A percentile compares a stretch with the other conserved stretches of the same genome.
Conservation (phyloP, 345 rosid genomes). For the Hevea brasiliensis region DNA sequence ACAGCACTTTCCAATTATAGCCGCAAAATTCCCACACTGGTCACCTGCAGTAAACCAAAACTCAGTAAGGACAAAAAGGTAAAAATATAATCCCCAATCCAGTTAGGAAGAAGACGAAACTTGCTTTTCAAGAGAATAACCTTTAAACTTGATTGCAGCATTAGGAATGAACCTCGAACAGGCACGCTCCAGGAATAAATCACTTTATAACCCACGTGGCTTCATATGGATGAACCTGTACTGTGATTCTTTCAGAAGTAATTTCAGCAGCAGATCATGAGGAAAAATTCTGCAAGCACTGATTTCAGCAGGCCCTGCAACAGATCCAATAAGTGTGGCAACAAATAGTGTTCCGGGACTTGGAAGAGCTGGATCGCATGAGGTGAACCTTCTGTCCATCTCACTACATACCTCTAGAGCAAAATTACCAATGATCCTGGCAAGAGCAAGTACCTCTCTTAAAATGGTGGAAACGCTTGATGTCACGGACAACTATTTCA, state of each 20-base stretch:
- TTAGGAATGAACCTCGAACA: background rate
- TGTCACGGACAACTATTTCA: slow-evolving; percentile 27
- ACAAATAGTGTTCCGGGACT: background rate
- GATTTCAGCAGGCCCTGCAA: background rate
- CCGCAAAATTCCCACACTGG: too few species aligned
- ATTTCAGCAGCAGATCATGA: background rate
- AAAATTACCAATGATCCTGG: slow-evolving; percentile 25
- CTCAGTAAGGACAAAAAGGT: too few species aligned
- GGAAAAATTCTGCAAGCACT: background rate
- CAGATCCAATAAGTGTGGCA: background rate
- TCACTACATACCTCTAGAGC: background rate
- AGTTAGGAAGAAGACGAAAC: too few species aligned
- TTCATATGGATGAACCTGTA: background rate
- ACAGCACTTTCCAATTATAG: too few species aligned
- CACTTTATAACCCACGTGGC: background rate
- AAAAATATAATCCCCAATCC: too few species aligned
- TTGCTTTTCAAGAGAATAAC: too few species aligned
- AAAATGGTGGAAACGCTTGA: slow-evolving; percentile 32
- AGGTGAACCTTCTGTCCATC: background rate
- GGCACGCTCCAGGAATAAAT: background rate
- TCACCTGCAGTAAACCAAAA: too few species aligned
- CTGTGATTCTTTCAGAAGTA: background rate
- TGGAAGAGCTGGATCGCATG: background rate
- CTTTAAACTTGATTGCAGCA: too few species aligned
- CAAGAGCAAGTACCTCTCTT: slow-evolving; percentile 28